Conservation (phyloP, 2,329 filamentous ascomycete genomes). For the Emydomyces testavorans region DNA sequence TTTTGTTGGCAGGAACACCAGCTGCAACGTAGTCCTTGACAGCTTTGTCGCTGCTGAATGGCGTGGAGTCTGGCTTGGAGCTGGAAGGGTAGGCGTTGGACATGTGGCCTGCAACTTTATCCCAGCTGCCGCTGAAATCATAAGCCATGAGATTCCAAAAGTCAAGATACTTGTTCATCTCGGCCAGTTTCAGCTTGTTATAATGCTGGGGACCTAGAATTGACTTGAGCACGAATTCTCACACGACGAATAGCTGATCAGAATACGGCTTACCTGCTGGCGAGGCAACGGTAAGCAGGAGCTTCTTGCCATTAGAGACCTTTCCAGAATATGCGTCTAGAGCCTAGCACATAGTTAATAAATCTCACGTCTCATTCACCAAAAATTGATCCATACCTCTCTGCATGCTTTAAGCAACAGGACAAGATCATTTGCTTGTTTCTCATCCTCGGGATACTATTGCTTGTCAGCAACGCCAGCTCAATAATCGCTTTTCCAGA, state of each 20-base stretch:
- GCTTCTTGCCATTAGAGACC: slow-evolving; percentile 31
- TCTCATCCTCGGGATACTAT: slow-evolving; percentile 26
- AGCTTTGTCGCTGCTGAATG: slow-evolving; percentile 64
- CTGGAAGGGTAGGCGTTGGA: slow-evolving; percentile 60
- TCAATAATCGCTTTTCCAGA: too few species aligned
- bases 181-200: slow-evolving; percentile 32
- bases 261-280: slow-evolving; percentile 29
- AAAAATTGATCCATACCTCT: slow-evolving; percentile 18
- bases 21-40: slow-evolving; percentile 56
- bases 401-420: slow-evolving; percentile 26
- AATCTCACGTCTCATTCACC: neutral
- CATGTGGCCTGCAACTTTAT: slow-evolving; percentile 59
- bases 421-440: slow-evolving; percentile 29
- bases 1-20: slow-evolving; percentile 56
- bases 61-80: slow-evolving; percentile 53
- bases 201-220: slow-evolving; percentile 36
- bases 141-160: slow-evolving; percentile 64
- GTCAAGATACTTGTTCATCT: slow-evolving; percentile 40
- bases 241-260: neutral
- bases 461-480: neutral
- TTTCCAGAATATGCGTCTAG: slow-evolving; percentile 33
- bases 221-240: neutral
- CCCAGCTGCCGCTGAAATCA: slow-evolving; percentile 79
- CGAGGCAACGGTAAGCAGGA: slow-evolving; percentile 38
- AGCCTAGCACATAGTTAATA: slow-evolving; percentile 20